These are phyloP conservation scores for Aspergillus neoniger DNA, from an alignment of 2,329 filamentous ascomycete genomes.

Conservation along the genomic window DNA sequence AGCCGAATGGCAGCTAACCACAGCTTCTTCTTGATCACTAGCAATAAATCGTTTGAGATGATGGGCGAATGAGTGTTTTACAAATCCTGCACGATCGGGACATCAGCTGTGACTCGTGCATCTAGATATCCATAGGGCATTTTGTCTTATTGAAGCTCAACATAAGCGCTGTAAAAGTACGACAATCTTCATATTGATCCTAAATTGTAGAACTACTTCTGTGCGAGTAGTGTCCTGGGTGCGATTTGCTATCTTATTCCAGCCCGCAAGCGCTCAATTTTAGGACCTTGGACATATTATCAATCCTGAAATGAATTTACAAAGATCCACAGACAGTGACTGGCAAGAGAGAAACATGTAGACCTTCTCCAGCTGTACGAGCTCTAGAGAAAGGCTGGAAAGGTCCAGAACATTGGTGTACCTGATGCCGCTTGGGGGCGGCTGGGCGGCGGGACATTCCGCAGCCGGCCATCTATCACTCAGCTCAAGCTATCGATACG, in stretches of 20 bases:
- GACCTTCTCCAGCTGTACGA: background rate
- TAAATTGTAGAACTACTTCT: too few relatives aligned
- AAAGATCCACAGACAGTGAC: too few relatives aligned
- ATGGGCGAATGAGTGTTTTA: background rate
- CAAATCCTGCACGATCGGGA: background rate
- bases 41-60: background rate
- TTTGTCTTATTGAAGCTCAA: too few relatives aligned
- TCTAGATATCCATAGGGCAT: background rate
- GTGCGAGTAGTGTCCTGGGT: too few relatives aligned
- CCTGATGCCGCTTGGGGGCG: background rate
- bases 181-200: too few relatives aligned
- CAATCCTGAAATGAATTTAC: too few relatives aligned
- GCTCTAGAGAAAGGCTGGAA: background rate
- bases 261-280: too few relatives aligned
- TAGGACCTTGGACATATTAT: too few relatives aligned
- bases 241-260: too few relatives aligned
- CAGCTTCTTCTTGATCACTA: background rate
- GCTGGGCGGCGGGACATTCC: conserved; percentile 13
- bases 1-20: background rate
- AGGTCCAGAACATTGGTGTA: background rate
- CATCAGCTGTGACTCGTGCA: background rate
- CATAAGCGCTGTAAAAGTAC: too few relatives aligned
- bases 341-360: too few relatives aligned
- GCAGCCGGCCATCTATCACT: conserved; percentile 23
- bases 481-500: conserved; percentile 23